phyloP scores from a whole-genome alignment of 1,284 basidiomycete genomes.

The Ceratobasidium sp. region DNA sequence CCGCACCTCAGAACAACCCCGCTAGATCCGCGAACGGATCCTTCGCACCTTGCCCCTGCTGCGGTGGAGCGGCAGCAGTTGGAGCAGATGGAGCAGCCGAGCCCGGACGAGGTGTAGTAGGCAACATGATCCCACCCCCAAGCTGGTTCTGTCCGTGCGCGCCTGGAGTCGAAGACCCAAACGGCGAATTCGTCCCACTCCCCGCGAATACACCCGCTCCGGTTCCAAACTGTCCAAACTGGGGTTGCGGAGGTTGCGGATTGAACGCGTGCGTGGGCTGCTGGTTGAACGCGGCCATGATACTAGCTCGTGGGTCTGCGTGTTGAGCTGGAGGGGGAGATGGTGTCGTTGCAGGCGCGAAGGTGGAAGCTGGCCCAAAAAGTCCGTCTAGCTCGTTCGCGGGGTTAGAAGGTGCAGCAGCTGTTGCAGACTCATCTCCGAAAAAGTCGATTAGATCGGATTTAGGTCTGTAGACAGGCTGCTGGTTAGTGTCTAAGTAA shows the following conservation, averaged over 20 bases:
- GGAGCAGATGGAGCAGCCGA: constrained; percentile 50
- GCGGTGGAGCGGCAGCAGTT: constrained; percentile 51
- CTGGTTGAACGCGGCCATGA: constrained; percentile 50
- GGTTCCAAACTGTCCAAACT: constrained; percentile 49
- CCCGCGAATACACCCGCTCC: constrained; percentile 48
- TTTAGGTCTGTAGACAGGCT: constrained; percentile 60
- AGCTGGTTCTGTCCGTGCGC: constrained; percentile 10
- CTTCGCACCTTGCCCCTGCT: constrained; percentile 62
- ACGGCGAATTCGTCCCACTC: constrained; percentile 42
- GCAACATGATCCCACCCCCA: constrained; percentile 35
- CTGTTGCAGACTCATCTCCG: constrained; percentile 59
- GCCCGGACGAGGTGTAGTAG: constrained; percentile 46
- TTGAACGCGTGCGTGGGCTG: constrained; percentile 23
- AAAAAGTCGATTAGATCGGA: constrained; percentile 76
- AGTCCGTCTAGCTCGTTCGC: constrained; percentile 72
- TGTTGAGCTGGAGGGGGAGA: constrained; percentile 12
- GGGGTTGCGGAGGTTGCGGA: constrained; percentile 20
- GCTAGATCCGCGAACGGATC: constrained; percentile 86
- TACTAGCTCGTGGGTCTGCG: constrained; percentile 37
- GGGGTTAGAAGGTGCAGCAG: constrained; percentile 44
- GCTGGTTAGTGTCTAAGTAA: constrained; percentile 45
- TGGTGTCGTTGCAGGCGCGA: neutral
- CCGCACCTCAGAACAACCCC: constrained; percentile 69
- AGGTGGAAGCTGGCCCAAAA: constrained; percentile 58
- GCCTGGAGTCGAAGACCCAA: constrained; percentile 36